These are phyloP conservation scores for Stachybotrys elegans DNA, from an alignment of 2,329 filamentous ascomycete genomes.

Conservation along the genomic window DNA sequence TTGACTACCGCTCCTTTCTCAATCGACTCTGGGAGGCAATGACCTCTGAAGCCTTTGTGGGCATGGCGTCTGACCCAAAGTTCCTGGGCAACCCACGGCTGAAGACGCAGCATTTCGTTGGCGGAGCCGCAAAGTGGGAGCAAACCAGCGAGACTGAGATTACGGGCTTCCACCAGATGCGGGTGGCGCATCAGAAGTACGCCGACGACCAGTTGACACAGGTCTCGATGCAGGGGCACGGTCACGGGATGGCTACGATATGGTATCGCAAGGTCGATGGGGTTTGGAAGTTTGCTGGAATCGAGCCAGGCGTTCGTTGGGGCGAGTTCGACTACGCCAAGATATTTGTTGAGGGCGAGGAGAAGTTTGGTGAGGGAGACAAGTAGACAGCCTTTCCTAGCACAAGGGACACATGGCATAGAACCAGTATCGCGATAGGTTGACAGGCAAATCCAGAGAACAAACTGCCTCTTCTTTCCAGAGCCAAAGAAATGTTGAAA, in stretches of 20 bases:
- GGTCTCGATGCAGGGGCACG: slow-evolving; percentile 50
- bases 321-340: slow-evolving; percentile 45
- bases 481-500: no score
- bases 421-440: no score
- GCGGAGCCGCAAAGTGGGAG: slow-evolving; percentile 42
- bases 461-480: no score
- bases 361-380: no score
- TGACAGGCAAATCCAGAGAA: no score
- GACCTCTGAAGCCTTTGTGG: slow-evolving; percentile 48
- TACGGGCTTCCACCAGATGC: slow-evolving; percentile 50
- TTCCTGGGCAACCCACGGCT: slow-evolving; percentile 50
- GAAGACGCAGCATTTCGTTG: slow-evolving; percentile 54
- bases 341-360: no score
- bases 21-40: slow-evolving; percentile 51
- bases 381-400: no score
- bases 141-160: slow-evolving; percentile 42
- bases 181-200: slow-evolving; percentile 53
- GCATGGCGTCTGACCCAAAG: slow-evolving; percentile 43
- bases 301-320: slow-evolving; percentile 49
- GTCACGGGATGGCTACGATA: slow-evolving; percentile 47
- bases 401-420: no score
- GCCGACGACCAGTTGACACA: slow-evolving; percentile 38
- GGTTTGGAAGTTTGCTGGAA: slow-evolving; percentile 53
- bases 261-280: slow-evolving; percentile 54
- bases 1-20: slow-evolving; percentile 32